These are phyloP conservation scores for Tuber aestivum DNA, from an alignment of 495 filamentous ascomycete genomes.

Conservation along the genomic window DNA sequence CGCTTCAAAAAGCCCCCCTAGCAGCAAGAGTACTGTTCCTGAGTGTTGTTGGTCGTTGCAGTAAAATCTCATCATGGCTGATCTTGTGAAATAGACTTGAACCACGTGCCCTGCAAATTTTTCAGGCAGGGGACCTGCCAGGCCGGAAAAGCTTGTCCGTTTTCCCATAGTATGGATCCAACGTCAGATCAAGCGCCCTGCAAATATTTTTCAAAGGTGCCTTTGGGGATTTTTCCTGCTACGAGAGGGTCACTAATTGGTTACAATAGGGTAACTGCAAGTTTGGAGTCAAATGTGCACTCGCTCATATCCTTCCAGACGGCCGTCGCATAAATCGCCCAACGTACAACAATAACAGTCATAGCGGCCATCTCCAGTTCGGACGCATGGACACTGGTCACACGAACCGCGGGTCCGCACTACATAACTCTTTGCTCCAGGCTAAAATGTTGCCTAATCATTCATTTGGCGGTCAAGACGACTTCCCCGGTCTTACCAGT, in stretches of 20 bases:
- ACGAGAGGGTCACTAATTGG: slow-evolving; percentile 17
- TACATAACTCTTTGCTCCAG: slow-evolving; percentile 76
- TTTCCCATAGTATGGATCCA: slow-evolving; percentile 80
- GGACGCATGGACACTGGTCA: slow-evolving; percentile 39
- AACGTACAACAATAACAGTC: slow-evolving; percentile 42
- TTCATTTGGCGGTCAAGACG: slow-evolving; percentile 42
- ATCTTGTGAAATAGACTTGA: slow-evolving; percentile 61
- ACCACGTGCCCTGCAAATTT: slow-evolving; percentile 99
- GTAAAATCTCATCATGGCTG: slow-evolving; percentile 11
- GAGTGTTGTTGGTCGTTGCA: slow-evolving; percentile 3
- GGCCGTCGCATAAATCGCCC: slow-evolving; percentile 78
- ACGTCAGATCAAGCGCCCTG: slow-evolving; percentile 77
- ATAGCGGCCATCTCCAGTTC: slow-evolving; percentile 47
- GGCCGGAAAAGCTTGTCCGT: slow-evolving; percentile 91
- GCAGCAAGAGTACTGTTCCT: slow-evolving; percentile 41
- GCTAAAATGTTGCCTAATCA: slow-evolving; percentile 55
- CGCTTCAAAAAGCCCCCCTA: slow-evolving; percentile 40
- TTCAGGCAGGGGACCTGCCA: slow-evolving; percentile 93
- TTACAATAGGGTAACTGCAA: slow-evolving; percentile 86
- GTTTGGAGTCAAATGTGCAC: slow-evolving; percentile 93
- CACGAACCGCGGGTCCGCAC: slow-evolving; percentile 59
- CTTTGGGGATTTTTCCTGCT: slow-evolving; percentile 32
- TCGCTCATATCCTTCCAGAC: slow-evolving; percentile 90
- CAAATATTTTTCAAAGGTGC: slow-evolving; percentile 97
- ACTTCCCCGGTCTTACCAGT: slow-evolving; percentile 47